Percentiles rank a stretch among this genome's conserved stretches.
Evolutionary conservation across 1,284 basidiomycete species (phyloP).

Genomic region (Marasmius fiardii): DNA sequence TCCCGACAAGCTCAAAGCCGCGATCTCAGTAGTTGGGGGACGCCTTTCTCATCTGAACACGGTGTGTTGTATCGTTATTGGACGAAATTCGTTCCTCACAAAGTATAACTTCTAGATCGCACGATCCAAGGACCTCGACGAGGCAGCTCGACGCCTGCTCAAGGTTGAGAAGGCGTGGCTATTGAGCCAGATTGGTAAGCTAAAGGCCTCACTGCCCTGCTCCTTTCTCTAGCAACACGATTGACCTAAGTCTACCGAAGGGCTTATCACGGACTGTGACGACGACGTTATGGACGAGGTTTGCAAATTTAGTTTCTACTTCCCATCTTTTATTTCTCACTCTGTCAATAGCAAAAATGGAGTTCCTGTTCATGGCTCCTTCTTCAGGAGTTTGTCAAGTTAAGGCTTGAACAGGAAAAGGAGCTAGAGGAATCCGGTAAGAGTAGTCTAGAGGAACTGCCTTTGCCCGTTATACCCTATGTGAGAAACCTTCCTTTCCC

Average conservation of each 20-base stretch:
- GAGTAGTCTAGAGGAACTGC: conserved; percentile 38
- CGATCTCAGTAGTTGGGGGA: conserved; percentile 69
- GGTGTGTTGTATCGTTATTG: conserved; percentile 24
- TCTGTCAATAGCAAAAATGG: conserved; percentile 65
- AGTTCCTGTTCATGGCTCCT: conserved; percentile 77
- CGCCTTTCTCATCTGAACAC: conserved; percentile 74
- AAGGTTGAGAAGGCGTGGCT: conserved; percentile 78
- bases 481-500: conserved; percentile 30
- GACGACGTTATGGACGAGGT: conserved; percentile 88
- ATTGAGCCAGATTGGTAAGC: conserved; percentile 64
- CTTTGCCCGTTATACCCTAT: conserved; percentile 61
- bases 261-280: conserved; percentile 67
- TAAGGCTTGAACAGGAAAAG: conserved; percentile 47
- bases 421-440: conserved; percentile 33
- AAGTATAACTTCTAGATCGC: conserved; percentile 31
- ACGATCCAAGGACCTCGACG: conserved; percentile 55
- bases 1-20: conserved; percentile 41
- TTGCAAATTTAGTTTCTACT: conserved; percentile 7
- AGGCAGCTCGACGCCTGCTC: conserved; percentile 62
- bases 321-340: not conserved
- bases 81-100: conserved; percentile 2
- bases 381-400: conserved; percentile 64
- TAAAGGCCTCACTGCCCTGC: no score
- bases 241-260: conserved; percentile 20
- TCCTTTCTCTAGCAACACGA: not conserved